Conservation (phyloP, 2,329 filamentous ascomycete species). For the Penicillium sp. region DNA sequence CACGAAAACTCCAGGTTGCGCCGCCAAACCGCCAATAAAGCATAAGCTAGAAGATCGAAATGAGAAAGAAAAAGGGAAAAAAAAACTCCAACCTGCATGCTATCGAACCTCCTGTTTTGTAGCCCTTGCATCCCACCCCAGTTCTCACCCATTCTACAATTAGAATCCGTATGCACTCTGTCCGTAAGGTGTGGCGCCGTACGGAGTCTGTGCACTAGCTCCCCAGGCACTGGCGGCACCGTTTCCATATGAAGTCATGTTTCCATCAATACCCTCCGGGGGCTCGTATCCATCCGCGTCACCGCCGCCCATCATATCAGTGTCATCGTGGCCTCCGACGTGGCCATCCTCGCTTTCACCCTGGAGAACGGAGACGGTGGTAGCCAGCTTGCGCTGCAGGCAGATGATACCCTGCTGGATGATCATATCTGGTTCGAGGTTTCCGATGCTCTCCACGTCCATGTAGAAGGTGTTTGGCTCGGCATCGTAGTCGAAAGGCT, state of each 20-base stretch:
- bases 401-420: slow-evolving; percentile 85
- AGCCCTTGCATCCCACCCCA: background rate
- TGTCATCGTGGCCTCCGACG: slow-evolving; percentile 47
- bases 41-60: slow-evolving; percentile 3
- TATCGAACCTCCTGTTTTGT: slow-evolving; percentile 13
- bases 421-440: slow-evolving; percentile 84
- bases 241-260: slow-evolving; percentile 41
- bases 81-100: slow-evolving; percentile 27
- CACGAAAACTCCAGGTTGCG: slow-evolving; percentile 14
- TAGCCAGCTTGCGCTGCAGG: slow-evolving; percentile 85
- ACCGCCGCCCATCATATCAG: slow-evolving; percentile 50
- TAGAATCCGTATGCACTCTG: slow-evolving; percentile 39
- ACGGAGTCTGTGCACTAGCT: slow-evolving; percentile 57
- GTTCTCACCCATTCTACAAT: slow-evolving; percentile 1
- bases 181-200: slow-evolving; percentile 64
- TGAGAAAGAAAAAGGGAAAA: slow-evolving; percentile 1
- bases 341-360: slow-evolving; percentile 56
- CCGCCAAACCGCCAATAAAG: slow-evolving; percentile 15
- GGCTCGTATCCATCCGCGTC: slow-evolving; percentile 52
- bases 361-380: slow-evolving; percentile 66
- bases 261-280: slow-evolving; percentile 45
- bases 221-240: slow-evolving; percentile 67
- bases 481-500: slow-evolving; percentile 88
- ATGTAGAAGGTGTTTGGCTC: slow-evolving; percentile 85
- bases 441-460: slow-evolving; percentile 86